Base-by-base conservation (phyloP, 495 filamentous ascomycete genomes). In the Aspergillus asperescens region DNA sequence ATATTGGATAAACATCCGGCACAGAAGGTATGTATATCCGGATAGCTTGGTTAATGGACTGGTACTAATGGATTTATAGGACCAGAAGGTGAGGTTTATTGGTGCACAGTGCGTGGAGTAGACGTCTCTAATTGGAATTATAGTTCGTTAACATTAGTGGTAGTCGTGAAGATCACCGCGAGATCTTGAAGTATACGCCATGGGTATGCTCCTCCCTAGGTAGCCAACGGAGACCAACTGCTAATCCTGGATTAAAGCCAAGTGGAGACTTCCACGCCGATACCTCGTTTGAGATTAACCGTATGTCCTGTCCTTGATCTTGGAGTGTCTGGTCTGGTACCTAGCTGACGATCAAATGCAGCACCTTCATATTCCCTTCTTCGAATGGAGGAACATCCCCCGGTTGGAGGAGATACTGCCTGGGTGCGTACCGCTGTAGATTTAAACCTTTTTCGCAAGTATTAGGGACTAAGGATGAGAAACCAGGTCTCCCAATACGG, bases 371-470 rank as follows among this genome's bases (percentile, higher is more conserved):
- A 81, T 49, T 77, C 75, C 1, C 55, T 81, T 24, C 63, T 81
- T 19, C 63, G 77, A 39, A 81, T 78, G 76, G 77, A 79, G 62
- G 75, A 78, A 54, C 74, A 78, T 51, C 76, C 78, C 5, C 58
- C 59, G 16, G 74, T 78, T n/a, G 77, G 77, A 18, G 78, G 76
- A 9, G 77, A 79, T 38, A 79, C 77, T 6, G 75, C 76, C 7
- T 79, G 76, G 75, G 61, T 66, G 41, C 37, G 43, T 39, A 22
- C 12, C 29, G 7, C 29, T n/a, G n/a, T n/a, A n/a, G n/a, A n/a
- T n/a, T 32, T 41, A 15, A 16, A 18, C 10, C 1, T 15, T n/a
- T 7, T 18, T 22, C 19, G 23, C 40, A 25, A 25, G 40, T 13
- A 5, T 12, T 15, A 42, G 6, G 8, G 18, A 6, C 4, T 23